Evolutionary conservation across 2,329 filamentous ascomycete genomes (phyloP).

Genomic region (Pleoardoris graminearum): DNA sequence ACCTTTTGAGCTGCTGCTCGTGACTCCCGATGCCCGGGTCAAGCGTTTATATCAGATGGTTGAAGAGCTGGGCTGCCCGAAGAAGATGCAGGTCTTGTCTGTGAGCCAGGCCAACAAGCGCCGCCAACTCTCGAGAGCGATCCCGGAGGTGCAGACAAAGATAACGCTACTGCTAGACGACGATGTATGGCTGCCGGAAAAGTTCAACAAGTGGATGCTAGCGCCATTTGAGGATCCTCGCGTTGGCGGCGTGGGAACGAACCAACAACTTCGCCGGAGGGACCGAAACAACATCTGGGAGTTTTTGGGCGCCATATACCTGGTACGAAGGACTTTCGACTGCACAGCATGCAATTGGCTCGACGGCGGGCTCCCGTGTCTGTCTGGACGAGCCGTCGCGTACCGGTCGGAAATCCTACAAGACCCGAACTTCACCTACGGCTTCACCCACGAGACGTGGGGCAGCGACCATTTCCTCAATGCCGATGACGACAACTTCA

Average conservation of each 20-base stretch:
- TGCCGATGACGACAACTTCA: slow-evolving; percentile 97
- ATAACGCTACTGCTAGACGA: slow-evolving; percentile 95
- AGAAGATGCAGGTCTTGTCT: slow-evolving; percentile 72
- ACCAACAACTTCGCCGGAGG: slow-evolving; percentile 78
- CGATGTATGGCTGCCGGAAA: slow-evolving; percentile 89
- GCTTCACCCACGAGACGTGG: slow-evolving; percentile 84
- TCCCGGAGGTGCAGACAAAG: slow-evolving; percentile 78
- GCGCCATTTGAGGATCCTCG: slow-evolving; percentile 84
- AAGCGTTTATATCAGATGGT: slow-evolving; percentile 67
- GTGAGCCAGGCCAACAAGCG: slow-evolving; percentile 92
- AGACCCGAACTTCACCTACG: slow-evolving; percentile 81
- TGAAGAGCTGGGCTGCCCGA: slow-evolving; percentile 47
- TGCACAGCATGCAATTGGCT: slow-evolving; percentile 94
- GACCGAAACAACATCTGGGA: slow-evolving; percentile 71
- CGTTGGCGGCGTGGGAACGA: slow-evolving; percentile 90
- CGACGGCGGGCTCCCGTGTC: slow-evolving; percentile 93
- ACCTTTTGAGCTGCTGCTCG: slow-evolving; percentile 75
- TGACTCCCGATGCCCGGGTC: slow-evolving; percentile 82
- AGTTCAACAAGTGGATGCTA: slow-evolving; percentile 86
- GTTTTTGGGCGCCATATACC: slow-evolving; percentile 88
- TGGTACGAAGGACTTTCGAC: slow-evolving; percentile 93
- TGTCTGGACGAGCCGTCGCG: slow-evolving; percentile 90
- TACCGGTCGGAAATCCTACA: slow-evolving; percentile 88
- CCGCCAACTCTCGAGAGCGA: slow-evolving; percentile 87
- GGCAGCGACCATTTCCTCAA: slow-evolving; percentile 77